These are phyloP conservation scores for Boletus subparvulus DNA, from an alignment of 768 basidiomycete genomes.

Conservation along the genomic window DNA sequence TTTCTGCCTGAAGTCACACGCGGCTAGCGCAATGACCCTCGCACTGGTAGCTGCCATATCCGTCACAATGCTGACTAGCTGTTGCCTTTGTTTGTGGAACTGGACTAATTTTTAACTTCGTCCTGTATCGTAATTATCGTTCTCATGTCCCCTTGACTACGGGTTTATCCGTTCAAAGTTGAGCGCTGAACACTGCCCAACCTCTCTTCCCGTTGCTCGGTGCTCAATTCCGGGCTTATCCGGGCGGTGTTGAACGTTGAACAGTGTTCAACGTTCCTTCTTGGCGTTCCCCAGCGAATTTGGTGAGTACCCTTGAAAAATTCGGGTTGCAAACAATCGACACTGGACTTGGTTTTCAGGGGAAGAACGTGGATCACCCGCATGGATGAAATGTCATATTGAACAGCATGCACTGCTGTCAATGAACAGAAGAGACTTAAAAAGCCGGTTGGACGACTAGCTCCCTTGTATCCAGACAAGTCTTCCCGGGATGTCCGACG, in stretches of 20 bases:
- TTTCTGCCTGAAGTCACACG: too few species aligned
- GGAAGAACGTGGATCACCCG: background rate
- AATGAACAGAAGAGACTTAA: background rate
- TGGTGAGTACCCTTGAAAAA: background rate
- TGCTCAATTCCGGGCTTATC: background rate
- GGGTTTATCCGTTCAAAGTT: background rate
- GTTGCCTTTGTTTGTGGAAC: background rate
- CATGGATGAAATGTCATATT: background rate
- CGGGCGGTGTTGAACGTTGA: background rate
- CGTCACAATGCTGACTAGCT: too few species aligned
- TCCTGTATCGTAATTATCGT: too few species aligned
- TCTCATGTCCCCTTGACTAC: background rate
- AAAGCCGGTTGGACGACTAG: background rate
- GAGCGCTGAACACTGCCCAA: background rate
- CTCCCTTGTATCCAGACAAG: background rate
- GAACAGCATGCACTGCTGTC: background rate
- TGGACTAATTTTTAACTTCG: too few species aligned
- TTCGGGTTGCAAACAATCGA: background rate
- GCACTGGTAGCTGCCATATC: too few species aligned
- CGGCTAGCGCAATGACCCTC: too few species aligned
- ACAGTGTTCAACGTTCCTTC: background rate
- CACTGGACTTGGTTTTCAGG: background rate
- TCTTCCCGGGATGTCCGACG: background rate
- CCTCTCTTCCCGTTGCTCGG: background rate
- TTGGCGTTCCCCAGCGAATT: background rate